phyloP scores from a whole-genome alignment of 2,329 filamentous ascomycete genomes.

The Didymella exigua region DNA sequence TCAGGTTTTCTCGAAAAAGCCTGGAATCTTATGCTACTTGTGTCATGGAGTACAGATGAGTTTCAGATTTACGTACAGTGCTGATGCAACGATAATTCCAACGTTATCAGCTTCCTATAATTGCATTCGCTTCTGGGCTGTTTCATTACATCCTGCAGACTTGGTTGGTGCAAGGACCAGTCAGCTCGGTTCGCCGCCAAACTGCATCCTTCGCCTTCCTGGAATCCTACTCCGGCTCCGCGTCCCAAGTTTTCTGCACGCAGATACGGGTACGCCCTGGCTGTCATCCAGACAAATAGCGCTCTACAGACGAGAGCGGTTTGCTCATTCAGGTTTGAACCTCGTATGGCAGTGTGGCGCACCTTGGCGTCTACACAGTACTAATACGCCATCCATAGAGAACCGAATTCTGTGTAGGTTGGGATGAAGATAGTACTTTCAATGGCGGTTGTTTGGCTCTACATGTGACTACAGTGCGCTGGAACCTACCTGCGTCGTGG shows the following conservation, averaged over 20 bases:
- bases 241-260: not conserved
- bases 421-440: not conserved
- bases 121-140: not conserved
- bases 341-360: not conserved
- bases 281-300: not conserved
- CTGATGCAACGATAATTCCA: not conserved
- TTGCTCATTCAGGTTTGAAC: not conserved
- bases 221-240: not conserved
- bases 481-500: not conserved
- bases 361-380: not conserved
- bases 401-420: not conserved
- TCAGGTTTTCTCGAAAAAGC: not conserved
- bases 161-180: not conserved
- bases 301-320: not conserved
- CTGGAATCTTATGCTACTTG: not conserved
- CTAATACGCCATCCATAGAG: not conserved
- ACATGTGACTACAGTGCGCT: not conserved
- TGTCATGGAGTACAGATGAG: not conserved
- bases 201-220: not conserved
- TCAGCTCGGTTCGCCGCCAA: not conserved
- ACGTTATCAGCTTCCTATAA: not conserved
- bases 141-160: not conserved
- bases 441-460: not conserved
- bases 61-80: not conserved
- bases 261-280: not conserved